A percentile compares a stretch with the other conserved stretches of the same genome.
phyloP scores from a whole-genome alignment of 1,139 yeast species.

The Candida pseudoviswanathii region DNA sequence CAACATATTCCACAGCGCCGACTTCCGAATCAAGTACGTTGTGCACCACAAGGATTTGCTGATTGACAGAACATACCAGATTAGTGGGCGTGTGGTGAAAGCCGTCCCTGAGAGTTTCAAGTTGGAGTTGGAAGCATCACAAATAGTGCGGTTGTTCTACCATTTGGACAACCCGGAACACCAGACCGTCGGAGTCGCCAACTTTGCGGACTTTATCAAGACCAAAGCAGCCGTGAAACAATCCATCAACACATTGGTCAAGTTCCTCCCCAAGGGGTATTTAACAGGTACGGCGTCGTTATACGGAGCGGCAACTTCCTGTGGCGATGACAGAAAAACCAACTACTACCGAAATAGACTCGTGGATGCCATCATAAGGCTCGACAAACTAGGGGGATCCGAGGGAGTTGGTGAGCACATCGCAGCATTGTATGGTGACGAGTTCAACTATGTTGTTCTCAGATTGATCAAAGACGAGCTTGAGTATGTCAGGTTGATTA shows the following conservation, averaged over 20 bases:
- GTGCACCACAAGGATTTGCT: conserved; percentile 23
- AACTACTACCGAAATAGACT: conserved; percentile 36
- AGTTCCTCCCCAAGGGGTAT: conserved; percentile 30
- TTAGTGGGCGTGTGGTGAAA: conserved; percentile 10
- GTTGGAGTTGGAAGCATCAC: conserved; percentile 37
- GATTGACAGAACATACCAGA: conserved; percentile 34
- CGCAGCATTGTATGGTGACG: conserved; percentile 25
- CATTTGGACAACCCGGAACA: conserved; percentile 38
- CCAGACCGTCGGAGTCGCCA: conserved; percentile 39
- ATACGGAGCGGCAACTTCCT: conserved; percentile 33
- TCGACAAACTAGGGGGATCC: conserved; percentile 22
- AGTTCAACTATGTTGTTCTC: conserved; percentile 34
- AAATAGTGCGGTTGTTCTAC: conserved; percentile 31
- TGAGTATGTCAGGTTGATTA: conserved; percentile 32
- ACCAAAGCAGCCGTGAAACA: conserved; percentile 19
- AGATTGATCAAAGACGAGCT: conserved; percentile 31
- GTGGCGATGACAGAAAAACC: conserved; percentile 33
- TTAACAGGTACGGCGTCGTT: conserved; percentile 29
- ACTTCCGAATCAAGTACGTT: conserved; percentile 42
- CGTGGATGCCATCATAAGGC: conserved; percentile 32
- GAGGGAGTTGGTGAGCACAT: conserved; percentile 18
- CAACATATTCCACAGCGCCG: conserved; percentile 51
- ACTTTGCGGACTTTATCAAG: conserved; percentile 25
- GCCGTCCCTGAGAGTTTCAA: conserved; percentile 20
- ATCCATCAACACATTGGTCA: conserved; percentile 24